Evolutionary conservation across 768 basidiomycete genomes (phyloP), one percentile per base, ranked within the genome.

Genomic region (Rubroboletus satanas): DNA sequence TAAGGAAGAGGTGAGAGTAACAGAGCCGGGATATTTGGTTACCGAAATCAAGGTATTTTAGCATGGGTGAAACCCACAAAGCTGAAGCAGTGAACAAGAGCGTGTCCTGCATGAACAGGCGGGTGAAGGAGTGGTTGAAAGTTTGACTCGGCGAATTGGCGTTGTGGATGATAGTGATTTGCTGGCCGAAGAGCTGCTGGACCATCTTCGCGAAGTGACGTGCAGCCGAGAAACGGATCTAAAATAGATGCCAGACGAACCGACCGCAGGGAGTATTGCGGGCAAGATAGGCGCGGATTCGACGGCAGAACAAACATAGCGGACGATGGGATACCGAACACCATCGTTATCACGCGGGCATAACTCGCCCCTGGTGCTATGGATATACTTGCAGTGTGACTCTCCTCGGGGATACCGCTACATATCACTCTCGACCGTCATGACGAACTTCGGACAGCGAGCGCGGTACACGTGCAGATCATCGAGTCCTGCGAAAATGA

Each of bases 391-490:
- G 61, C 57, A 51, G 50, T n/a, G 56, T 41, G 55, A 48, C 37
- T 55, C 45, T 57, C 49, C 56, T 52, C 54, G 60, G 65, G 42
- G 52, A 62, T 62, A 71, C 44, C 48, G 66, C 52, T 62, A 69
- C 55, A 33, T 55, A 42, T 49, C 65, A 54, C 39, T 36, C 56
- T 58, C 47, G 51, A 38, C 47, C 41, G 53, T 68, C 58, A 69
- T 44, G 60, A 71, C 53, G 69, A 67, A 51, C 77, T 80, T 69
- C 82, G 80, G 55, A 84, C 71, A 31, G 82, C 83, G 61, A 84
- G 81, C 37, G 82, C 83, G 52, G 83, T 78, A 69, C 83, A 84
- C 55, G 83, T 80, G 73, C 83, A 84, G 58, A 84, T 83, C 55
- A 84, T 67, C 35, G 81, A 86, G 66, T 90, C 90, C 90, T 93